Base-by-base conservation (phyloP, 768 basidiomycete species). In the Tremella mesenterica region DNA sequence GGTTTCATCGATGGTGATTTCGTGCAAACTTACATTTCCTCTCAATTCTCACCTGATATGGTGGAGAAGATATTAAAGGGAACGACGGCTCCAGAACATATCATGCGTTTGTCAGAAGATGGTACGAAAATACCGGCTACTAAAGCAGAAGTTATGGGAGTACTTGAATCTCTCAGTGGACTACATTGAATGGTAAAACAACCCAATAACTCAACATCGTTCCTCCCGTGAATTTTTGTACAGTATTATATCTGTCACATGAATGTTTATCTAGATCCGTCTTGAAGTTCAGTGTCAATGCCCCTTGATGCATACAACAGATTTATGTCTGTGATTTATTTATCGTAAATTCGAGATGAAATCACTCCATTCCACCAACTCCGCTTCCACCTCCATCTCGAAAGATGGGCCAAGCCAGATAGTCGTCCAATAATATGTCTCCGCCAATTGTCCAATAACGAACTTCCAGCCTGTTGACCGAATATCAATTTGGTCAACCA, bases 1-100 rank as follows among this genome's bases (percentile, higher is more conserved):
- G 71, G 71, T 1, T 73, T 71, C 51, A 59, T 73, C 33, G 71
- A 73, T 53, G 71, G 71, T 13, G 69, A 71, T 46, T 73, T 68
- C 47, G 65, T 73, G 14, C 66, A 73, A 54, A 60, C 52, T 28
- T 71, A 66, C 63, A 53, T 69, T 7, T 52, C 64, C 28, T 43
- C 53, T 9, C 50, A 54, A 20, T 8, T 56, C 8, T 31, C 65
- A 12, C 41, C 59, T 1, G 26, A 50, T 12, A 48, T 46, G 3
- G 63, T 68, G 33, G 20, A 46, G 1, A 65, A 65, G 14, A 50
- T 69, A 13, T 38, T 69, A 6, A 41, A 44, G 12, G 67, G 67
- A 13, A 28, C 48, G 33, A 61, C 44, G 30, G 18, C 53, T 1
- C 65, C 59, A 29, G 65, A 69, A 53, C 39, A 48, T 4, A 52